Evolutionary conservation across 805 yeast genomes (phyloP).

Genomic region (Saccharomycopsis selenospora): DNA sequence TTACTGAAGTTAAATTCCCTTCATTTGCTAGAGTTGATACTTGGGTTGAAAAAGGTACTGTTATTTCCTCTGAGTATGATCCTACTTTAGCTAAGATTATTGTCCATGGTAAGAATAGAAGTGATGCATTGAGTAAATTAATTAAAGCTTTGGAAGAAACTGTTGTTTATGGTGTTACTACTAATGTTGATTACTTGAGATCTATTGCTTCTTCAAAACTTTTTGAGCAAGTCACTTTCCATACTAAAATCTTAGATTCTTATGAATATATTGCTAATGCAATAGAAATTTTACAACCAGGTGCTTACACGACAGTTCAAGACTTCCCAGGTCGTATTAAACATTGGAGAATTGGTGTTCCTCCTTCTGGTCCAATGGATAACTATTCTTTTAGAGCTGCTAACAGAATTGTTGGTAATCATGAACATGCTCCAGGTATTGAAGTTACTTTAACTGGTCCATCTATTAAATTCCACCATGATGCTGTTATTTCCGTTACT

Average conservation of each 20-base stretch:
- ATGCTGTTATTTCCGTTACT: constrained; percentile 68
- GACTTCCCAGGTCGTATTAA: constrained; percentile 89
- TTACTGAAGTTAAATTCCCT: constrained; percentile 81
- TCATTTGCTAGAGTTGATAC: constrained; percentile 89
- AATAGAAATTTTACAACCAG: constrained; percentile 78
- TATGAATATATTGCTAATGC: constrained; percentile 77
- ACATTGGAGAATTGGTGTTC: constrained; percentile 91
- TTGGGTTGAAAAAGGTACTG: constrained; percentile 88
- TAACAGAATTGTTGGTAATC: constrained; percentile 85
- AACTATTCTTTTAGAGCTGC: constrained; percentile 83
- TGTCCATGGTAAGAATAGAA: constrained; percentile 86
- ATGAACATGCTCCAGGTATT: constrained; percentile 74
- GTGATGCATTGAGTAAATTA: constrained; percentile 72
- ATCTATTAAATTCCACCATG: constrained; percentile 73
- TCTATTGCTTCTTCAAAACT: constrained; percentile 75
- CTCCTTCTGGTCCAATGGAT: constrained; percentile 99
- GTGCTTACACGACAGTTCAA: constrained; percentile 94
- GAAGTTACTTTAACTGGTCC: constrained; percentile 90
- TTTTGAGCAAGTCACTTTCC: constrained; percentile 79
- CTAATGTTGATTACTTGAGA: constrained; percentile 85
- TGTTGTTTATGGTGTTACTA: constrained; percentile 76
- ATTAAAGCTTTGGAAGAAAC: constrained; percentile 82
- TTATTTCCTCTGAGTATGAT: constrained; percentile 86
- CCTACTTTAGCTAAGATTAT: constrained; percentile 95
- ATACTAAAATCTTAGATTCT: constrained; percentile 80